Base-by-base conservation (phyloP, 257 asterid species). In the Lycium ferocissimum region DNA sequence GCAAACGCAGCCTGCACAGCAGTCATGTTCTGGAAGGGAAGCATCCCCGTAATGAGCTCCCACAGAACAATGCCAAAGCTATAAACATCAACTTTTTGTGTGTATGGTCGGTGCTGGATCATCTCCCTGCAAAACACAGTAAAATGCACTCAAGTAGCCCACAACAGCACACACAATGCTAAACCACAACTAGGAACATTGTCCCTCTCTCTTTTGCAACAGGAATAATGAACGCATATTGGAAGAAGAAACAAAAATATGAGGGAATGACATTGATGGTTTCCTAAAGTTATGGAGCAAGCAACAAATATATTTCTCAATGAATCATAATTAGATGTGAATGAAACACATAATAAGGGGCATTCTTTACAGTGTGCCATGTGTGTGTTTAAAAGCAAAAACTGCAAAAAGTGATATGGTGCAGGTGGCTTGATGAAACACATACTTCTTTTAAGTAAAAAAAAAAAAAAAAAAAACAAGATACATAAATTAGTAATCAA, bases 1-100 rank as follows among this genome's bases (percentile, higher is more conserved):
- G 98, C 98, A 87, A 96, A 96, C 17, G 98, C 99, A 2, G 99
- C 99, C 89, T 95, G 98, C 22, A 96, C 99, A 62, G 99, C 99
- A 2, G 99, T 92, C 99, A 96, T 95, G 85, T 95, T 95, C 92
- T 91, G 95, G 92, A 95, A 96, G 0, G 99, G 99, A n/a, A 95
- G 97, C 98, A 93, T 92, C 70, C 99, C 99, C 0, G 99, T 95
- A 63, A 97, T 90, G 79, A 97, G 96, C 72, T 97, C 99, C 98
- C 98, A 97, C 84, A 97, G 96, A 51, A 97, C 99, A 43, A 97
- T 95, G 78, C 99, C 99, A 56, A 97, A 97, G 90, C 99, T 97
- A 84, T 97, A 97, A 37, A 97, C 98, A 63, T 97, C 99, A 5
- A 97, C 98, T 89, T 97, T 97, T 82, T 97, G 99, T 20, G 98